Conservation (phyloP, 2,329 filamentous ascomycete species). For the Davidsoniella eucalypti region DNA sequence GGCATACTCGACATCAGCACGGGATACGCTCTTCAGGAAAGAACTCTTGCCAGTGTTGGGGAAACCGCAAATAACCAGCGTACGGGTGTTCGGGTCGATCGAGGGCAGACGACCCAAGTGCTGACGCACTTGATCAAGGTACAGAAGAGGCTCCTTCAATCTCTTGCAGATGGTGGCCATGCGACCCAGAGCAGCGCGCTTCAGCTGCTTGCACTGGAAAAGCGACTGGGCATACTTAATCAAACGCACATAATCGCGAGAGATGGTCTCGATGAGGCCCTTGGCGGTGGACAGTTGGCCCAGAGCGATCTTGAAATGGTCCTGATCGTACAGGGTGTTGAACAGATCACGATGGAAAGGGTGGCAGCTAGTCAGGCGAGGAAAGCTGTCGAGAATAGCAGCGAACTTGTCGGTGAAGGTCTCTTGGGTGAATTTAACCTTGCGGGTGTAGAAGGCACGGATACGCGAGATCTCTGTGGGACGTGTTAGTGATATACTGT, state of each 20-base stretch:
- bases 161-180: conserved; percentile 97
- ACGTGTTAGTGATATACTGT: background rate
- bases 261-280: conserved; percentile 89
- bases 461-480: conserved; percentile 13
- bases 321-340: conserved; percentile 96
- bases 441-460: conserved; percentile 76
- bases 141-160: conserved; percentile 84
- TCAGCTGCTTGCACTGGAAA: conserved; percentile 98
- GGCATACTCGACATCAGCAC: conserved; percentile 66
- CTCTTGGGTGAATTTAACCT: conserved; percentile 96
- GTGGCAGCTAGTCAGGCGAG: conserved; percentile 82
- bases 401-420: conserved; percentile 90
- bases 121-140: conserved; percentile 82
- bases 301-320: conserved; percentile 93
- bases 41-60: conserved; percentile 96
- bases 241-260: conserved; percentile 87
- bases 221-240: conserved; percentile 83
- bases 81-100: conserved; percentile 97
- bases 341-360: conserved; percentile 72
- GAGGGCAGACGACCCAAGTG: conserved; percentile 92
- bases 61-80: conserved; percentile 90
- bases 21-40: conserved; percentile 80
- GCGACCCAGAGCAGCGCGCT: conserved; percentile 85
- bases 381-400: conserved; percentile 82
- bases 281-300: conserved; percentile 93